These are phyloP conservation scores for Echeveria elegans DNA, from an alignment of 164 flowering plant genomes.

Conservation along the genomic window DNA sequence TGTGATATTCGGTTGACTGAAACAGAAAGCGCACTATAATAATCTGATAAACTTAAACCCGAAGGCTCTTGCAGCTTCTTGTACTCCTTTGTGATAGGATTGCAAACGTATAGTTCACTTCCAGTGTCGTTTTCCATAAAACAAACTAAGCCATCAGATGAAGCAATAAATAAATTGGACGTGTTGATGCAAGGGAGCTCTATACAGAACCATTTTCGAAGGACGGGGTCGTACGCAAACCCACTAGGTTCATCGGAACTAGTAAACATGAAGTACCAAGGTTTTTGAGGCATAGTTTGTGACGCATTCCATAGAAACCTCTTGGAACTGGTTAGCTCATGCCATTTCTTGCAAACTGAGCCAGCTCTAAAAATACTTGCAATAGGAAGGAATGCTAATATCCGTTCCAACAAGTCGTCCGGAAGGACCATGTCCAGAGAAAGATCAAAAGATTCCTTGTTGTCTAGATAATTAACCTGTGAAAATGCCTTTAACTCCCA, in stretches of 20 bases:
- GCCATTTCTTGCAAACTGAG: conserved; percentile 84
- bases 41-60: conserved; percentile 49
- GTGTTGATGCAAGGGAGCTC: conserved; percentile 66
- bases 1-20: conserved; percentile 41
- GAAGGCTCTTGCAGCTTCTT: conserved; percentile 52
- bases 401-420: conserved; percentile 78
- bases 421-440: conserved; percentile 60
- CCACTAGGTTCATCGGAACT: conserved; percentile 69
- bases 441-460: conserved; percentile 22
- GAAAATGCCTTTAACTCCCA: conserved; percentile 33
- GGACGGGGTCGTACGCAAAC: conserved; percentile 74
- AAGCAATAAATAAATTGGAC: conserved; percentile 60
- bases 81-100: conserved; percentile 56
- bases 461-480: conserved; percentile 36
- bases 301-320: conserved; percentile 66
- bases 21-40: conserved; percentile 66
- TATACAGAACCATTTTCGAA: conserved; percentile 69
- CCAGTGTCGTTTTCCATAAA: conserved; percentile 69
- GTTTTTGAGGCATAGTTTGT: conserved; percentile 38
- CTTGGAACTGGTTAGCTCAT: conserved; percentile 55
- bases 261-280: conserved; percentile 97
- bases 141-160: conserved; percentile 78
- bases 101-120: conserved; percentile 57
- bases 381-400: conserved; percentile 63
- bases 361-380: conserved; percentile 78